Base-by-base conservation (phyloP, 2,329 filamentous ascomycete species). In the Pseudogymnoascus sp. region DNA sequence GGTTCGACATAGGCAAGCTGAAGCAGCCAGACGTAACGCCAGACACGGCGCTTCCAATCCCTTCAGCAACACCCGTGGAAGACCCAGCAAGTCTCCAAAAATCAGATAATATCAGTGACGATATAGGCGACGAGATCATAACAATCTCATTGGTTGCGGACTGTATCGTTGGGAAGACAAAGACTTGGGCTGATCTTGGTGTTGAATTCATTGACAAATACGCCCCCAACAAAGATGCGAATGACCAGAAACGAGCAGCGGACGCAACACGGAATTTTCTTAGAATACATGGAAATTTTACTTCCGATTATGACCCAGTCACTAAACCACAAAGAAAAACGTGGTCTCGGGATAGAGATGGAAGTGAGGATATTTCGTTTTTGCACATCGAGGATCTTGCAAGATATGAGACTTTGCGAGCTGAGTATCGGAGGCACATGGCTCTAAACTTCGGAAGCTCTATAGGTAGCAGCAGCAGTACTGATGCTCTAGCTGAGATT, bases 261-360 rank as follows among this genome's bases (percentile, higher is more conserved):
- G 48, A 55, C n/a, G 61, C 21, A 61, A 58, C 58, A 63, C 38
- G 58, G 55, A 62, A 41, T 61, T 55, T 38, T 58, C 60, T 48
- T 35, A 61, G 4, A 7, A 7, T 10, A 67, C 60, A 58, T 64
- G 65, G 27, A 72, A 55, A 55, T 21, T 5, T 55, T 33, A 55
- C 10, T 21, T 33, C 48, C 9, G 29, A 55, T 33, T 55, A 35
- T 29, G 48, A 55, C 29, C n/a, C 29, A 55, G n/a, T 8, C 10
- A 33, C 9, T 6, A 55, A 5, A 15, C 48, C 48, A 55, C 48
- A 55, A 15, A 55, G n/a, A 4, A 35, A 55, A 55, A 35, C 29
- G 12, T 55, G 48, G 48, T 55, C 48, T 35, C 29, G 29, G 29
- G 48, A 35, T 33, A 55, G 29, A 35, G 48, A 55, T 13, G 48